Base-by-base conservation (phyloP, 1,284 basidiomycete species). In the Coniferiporia sulphurascens region DNA sequence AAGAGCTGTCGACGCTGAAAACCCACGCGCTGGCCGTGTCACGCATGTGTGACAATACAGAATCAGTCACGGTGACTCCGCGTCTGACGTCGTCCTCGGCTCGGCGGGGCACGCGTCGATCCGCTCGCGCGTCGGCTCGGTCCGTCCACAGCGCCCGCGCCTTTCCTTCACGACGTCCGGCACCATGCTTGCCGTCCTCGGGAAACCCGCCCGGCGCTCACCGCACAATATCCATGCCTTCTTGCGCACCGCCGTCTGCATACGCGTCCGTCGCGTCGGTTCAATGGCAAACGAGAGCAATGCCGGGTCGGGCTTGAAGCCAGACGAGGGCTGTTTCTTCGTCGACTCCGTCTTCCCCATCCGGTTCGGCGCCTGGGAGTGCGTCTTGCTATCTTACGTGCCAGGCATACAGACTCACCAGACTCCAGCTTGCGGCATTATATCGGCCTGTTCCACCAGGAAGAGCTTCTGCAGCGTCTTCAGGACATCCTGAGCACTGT, bases 311-410 rank as follows among this genome's bases (percentile, higher is more conserved):
- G 8, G 13, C 44, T 15, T 21, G 15, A n/a, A 9, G 12, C 13
- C 44, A n/a, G 19, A n/a, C 54, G 69, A 78, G 55, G 81, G 73
- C 1, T 77, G 75, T 72, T 66, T 84, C 5, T 85, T 79, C 65
- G 69, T 85, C 48, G 81, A 83, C 64, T 79, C 81, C 0, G 75
- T 85, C n/a, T 82, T 84, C 63, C 84, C 83, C 0, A 71, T 83
- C 15, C 73, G 75, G 32, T 63, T 83, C 21, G 78, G 75, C 6
- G 67, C 71, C 38, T 78, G 77, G 74, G 83, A 85, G 83, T 85
- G 58, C 62, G 83, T 71, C 45, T 41, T 43, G 13, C 27, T 38
- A 32, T 52, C 8, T 19, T n/a, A 44, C 22, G 41, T 50, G 7
- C 15, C 41, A 27, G 27, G 27, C 27, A 27, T 27, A 27, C 27